phyloP scores from a whole-genome alignment of 2,329 filamentous ascomycete species.

The Spiromastix sp. region DNA sequence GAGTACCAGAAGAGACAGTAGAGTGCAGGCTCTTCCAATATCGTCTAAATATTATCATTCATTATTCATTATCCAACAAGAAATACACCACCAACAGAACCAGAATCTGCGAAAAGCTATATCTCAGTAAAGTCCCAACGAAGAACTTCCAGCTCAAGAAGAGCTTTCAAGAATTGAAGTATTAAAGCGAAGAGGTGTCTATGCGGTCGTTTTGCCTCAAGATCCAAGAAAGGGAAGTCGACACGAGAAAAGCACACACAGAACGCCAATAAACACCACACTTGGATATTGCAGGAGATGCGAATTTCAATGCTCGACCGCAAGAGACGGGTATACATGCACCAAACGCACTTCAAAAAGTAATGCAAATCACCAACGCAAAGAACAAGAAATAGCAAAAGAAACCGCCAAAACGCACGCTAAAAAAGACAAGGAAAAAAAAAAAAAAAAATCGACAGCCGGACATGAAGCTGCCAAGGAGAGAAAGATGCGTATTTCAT shows the following conservation, averaged over 20 bases:
- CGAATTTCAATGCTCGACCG: not conserved
- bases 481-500: not conserved
- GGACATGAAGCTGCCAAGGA: not conserved
- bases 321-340: constrained; percentile 5
- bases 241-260: not conserved
- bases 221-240: too few relatives aligned
- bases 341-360: not conserved
- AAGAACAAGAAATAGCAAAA: not conserved
- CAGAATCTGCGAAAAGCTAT: not conserved
- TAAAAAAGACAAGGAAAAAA: not conserved
- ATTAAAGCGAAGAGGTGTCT: not conserved
- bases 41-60: not conserved
- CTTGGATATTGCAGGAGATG: not conserved
- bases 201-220: too few relatives aligned
- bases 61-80: not conserved
- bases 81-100: not conserved
- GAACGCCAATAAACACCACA: not conserved
- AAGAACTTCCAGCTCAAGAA: not conserved
- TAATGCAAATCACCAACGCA: not conserved
- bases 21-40: not conserved
- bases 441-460: not conserved
- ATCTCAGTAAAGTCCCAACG: not conserved
- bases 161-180: not conserved
- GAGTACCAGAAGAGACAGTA: not conserved
- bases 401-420: not conserved